phyloP scores from a whole-genome alignment of 2,329 filamentous ascomycete species.

The Scedosporium dehoogii region DNA sequence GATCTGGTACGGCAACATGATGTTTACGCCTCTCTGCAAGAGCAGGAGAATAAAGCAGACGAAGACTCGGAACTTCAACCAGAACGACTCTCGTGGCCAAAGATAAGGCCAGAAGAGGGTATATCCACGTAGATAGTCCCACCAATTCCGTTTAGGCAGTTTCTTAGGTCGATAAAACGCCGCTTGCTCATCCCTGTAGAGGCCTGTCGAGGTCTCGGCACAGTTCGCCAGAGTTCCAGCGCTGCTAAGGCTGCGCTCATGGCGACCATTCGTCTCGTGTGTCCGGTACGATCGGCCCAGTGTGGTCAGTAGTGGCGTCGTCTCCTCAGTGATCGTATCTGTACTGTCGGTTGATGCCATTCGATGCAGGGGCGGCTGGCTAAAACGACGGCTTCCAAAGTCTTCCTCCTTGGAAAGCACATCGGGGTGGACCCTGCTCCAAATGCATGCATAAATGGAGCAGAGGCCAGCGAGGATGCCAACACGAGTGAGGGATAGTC shows the following conservation, averaged over 20 bases:
- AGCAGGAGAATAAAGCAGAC: conserved; percentile 75
- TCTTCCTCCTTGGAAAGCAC: conserved; percentile 1
- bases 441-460: neutral
- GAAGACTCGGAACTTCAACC: conserved; percentile 68
- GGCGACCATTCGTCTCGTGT: conserved; percentile 16
- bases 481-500: conserved; percentile 58
- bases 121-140: conserved; percentile 89
- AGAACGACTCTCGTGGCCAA: conserved; percentile 74
- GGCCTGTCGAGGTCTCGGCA: conserved; percentile 19
- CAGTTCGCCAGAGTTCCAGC: conserved; percentile 14
- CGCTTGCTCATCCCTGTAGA: conserved; percentile 49
- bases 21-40: conserved; percentile 73
- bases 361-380: conserved; percentile 4
- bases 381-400: neutral
- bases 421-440: neutral
- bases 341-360: neutral
- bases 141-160: conserved; percentile 83
- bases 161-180: conserved; percentile 87
- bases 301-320: conserved; percentile 50
- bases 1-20: conserved; percentile 74
- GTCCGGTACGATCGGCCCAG: conserved; percentile 25
- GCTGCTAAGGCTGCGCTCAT: conserved; percentile 11
- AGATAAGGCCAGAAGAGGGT: conserved; percentile 92
- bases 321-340: conserved; percentile 37
- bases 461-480: conserved; percentile 50